Conservation (phyloP, 805 yeast species). For the Zygoascus bituminiphila region DNA sequence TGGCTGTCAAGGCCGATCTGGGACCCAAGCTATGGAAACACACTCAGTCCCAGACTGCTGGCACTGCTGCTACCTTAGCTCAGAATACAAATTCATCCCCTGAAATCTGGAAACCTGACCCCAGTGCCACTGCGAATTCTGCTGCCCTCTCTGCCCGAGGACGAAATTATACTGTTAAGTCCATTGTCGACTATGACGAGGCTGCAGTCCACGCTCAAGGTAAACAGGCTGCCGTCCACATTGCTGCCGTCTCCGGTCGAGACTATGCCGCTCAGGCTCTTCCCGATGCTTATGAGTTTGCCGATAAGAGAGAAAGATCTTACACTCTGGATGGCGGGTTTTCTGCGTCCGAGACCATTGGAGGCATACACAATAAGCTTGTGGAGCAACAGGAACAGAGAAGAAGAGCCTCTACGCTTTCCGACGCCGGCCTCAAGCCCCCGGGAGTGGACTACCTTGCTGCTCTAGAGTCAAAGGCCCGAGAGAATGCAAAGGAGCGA, state of each 20-base stretch:
- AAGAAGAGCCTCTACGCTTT: background rate
- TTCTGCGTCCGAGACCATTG: slow-evolving; percentile 1
- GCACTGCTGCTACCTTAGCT: slow-evolving; percentile 32
- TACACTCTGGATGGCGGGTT: slow-evolving; percentile 7
- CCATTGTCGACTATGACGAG: slow-evolving; percentile 8
- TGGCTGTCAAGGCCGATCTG: slow-evolving; percentile 27
- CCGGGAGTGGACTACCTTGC: background rate
- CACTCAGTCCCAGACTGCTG: slow-evolving; percentile 21
- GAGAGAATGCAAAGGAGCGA: slow-evolving; percentile 25
- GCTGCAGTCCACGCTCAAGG: slow-evolving; percentile 6
- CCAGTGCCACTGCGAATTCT: slow-evolving; percentile 44
- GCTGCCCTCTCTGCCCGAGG: slow-evolving; percentile 40
- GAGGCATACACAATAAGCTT: slow-evolving; percentile 5
- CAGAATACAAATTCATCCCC: slow-evolving; percentile 25
- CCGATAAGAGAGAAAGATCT: slow-evolving; percentile 13
- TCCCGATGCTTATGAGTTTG: slow-evolving; percentile 31
- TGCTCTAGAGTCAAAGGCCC: slow-evolving; percentile 26
- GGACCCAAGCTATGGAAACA: slow-evolving; percentile 31
- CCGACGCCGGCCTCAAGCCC: slow-evolving; percentile 1
- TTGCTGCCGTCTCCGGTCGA: slow-evolving; percentile 28
- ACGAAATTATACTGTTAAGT: slow-evolving; percentile 9
- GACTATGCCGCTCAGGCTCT: slow-evolving; percentile 27
- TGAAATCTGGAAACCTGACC: slow-evolving; percentile 32
- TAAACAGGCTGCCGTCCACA: slow-evolving; percentile 21
- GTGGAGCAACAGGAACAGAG: slow-evolving; percentile 1